Base-by-base conservation (phyloP, 2,329 filamentous ascomycete species). In the Curvularia hawaiiensis region DNA sequence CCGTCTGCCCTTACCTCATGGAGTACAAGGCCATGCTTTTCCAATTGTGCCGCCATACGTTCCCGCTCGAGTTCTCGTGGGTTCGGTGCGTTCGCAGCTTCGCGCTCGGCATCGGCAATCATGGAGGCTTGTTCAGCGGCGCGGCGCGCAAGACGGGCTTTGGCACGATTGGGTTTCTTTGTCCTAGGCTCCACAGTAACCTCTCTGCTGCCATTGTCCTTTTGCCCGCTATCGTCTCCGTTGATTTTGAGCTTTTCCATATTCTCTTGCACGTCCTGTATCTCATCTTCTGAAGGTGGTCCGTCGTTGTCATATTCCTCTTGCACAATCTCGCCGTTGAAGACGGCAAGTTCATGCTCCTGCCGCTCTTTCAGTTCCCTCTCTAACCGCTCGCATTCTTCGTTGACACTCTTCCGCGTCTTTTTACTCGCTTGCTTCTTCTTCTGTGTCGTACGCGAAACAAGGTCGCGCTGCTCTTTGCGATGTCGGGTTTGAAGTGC, bases 351-450 rank as follows among this genome's bases (percentile, higher is more conserved):
- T 64, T 87, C 85, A 4, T 70, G 69, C 30, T 79, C 78, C 28
- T 88, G 86, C 58, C 75, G 77, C 55, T 85, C 82, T 52, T 80
- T 81, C 40, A 87, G 74, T 56, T 86, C 83, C 39, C 76, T 73
- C 64, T 88, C 85, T 38, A 87, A 76, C 26, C 78, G 73, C 20
- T 85, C 84, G 71, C 86, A 88, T 69, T 88, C 86, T 63, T 88
- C 85, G 61, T 87, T 87, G 40, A 83, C 78, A 35, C 78, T 78
- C 63, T 83, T 87, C 49, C 86, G 82, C 9, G 85, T 87, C 76
- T 88, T 88, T 79, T 98, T 99, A 46, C 90, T 96, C 16, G 95
- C 93, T 66, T 90, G 89, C 82, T 97, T 98, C 83, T 97, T 99
- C 84, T 97, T 98, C 79, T 90, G 92, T 5, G 91, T 97, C 71